phyloP scores from a whole-genome alignment of 1,139 yeast species.

The Entelexis paramagnoliae region DNA sequence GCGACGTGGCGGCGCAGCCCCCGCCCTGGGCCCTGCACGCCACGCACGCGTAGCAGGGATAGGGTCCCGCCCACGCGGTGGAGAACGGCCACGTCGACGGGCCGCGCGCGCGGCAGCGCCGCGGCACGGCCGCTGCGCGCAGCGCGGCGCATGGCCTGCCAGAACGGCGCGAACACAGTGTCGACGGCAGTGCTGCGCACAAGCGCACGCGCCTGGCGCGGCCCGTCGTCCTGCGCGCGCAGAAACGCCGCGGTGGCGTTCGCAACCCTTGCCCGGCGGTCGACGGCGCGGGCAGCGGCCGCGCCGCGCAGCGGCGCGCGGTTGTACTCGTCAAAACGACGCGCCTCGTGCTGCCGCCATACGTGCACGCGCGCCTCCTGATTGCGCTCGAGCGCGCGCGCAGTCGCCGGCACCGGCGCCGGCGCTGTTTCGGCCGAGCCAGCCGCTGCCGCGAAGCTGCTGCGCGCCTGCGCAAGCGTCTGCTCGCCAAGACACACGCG shows the following conservation, averaged over 20 bases:
- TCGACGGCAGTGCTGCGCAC: constrained; percentile 7
- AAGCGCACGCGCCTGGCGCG: neutral
- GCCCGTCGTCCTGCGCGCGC: neutral
- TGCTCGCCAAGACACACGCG: neutral
- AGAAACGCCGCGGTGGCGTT: constrained; percentile 4
- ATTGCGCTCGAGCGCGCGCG: constrained; percentile 10
- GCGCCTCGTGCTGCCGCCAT: constrained; percentile 17
- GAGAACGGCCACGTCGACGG: constrained; percentile 2
- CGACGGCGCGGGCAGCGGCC: constrained; percentile 2
- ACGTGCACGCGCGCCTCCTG: constrained; percentile 6
- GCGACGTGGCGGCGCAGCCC: constrained; percentile 17
- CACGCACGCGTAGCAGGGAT: constrained; percentile 18
- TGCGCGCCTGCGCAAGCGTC: neutral
- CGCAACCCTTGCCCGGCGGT: constrained; percentile 10
- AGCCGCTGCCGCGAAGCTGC: neutral
- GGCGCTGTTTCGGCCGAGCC: too few relatives aligned
- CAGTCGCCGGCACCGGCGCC: neutral
- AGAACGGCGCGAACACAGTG: constrained; percentile 18
- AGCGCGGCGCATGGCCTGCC: neutral
- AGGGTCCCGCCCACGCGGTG: constrained; percentile 16
- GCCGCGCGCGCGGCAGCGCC: neutral
- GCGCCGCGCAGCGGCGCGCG: constrained; percentile 12
- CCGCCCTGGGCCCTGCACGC: constrained; percentile 4
- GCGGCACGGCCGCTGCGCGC: neutral
- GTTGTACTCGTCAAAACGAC: constrained; percentile 20